These are phyloP conservation scores for Colletotrichum higginsianum DNA, from an alignment of 2,329 filamentous ascomycete genomes.

Conservation along the genomic window DNA sequence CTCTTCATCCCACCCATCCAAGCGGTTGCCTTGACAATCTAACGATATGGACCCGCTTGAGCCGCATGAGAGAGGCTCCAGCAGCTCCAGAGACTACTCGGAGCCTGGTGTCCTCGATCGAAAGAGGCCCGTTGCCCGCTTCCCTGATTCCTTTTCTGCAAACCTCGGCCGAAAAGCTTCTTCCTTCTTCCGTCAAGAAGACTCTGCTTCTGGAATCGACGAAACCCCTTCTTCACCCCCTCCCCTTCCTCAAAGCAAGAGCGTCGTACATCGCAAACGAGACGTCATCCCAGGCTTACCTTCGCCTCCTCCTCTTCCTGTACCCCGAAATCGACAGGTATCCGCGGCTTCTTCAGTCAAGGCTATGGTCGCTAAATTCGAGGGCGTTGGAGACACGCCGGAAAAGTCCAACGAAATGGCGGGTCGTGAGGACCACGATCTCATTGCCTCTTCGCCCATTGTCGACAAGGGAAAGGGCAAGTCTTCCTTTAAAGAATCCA, in stretches of 20 bases:
- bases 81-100: conserved; percentile 29
- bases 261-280: conserved; percentile 28
- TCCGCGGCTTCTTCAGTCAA: conserved; percentile 35
- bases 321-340: conserved; percentile 21
- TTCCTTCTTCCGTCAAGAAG: conserved; percentile 15
- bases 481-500: conserved; percentile 6
- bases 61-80: not conserved
- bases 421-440: not conserved
- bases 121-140: conserved; percentile 37
- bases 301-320: not conserved
- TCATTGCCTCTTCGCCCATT: conserved; percentile 11
- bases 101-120: conserved; percentile 36
- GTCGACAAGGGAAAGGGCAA: conserved; percentile 26
- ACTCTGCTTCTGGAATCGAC: conserved; percentile 5
- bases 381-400: conserved; percentile 8
- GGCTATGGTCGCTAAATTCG: conserved; percentile 39
- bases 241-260: conserved; percentile 26
- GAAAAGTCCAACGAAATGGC: conserved; percentile 14
- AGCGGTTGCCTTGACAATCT: not conserved
- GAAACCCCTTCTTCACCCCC: not conserved
- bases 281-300: conserved; percentile 24
- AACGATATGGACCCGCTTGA: conserved; percentile 13
- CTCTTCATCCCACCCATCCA: too few species aligned
- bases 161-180: conserved; percentile 33
- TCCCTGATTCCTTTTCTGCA: conserved; percentile 39